Conservation (phyloP, 345 rosid genomes). For the Citrus medica region DNA sequence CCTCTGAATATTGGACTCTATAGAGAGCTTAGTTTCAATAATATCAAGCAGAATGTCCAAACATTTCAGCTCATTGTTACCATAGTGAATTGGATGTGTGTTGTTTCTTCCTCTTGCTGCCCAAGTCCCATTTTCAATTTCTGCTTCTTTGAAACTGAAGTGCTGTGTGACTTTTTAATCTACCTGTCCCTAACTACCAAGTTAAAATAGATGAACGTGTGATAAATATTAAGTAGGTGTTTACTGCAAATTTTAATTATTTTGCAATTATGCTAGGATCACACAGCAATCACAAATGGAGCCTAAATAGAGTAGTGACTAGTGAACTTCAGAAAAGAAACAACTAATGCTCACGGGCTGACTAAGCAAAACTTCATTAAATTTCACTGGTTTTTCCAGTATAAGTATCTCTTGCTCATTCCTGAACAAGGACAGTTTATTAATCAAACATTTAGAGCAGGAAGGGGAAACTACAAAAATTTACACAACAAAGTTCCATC, state of each 20-base stretch:
- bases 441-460: neutral
- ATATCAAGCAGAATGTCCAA: neutral
- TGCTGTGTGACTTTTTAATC: no score
- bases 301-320: neutral
- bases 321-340: neutral
- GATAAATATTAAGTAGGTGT: no score
- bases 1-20: neutral
- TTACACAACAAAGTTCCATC: conserved; percentile 19
- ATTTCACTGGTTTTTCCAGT: neutral
- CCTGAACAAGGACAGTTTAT: neutral
- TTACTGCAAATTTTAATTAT: no score
- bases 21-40: neutral
- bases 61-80: neutral
- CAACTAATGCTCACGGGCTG: neutral
- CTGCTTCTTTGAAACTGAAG: neutral
- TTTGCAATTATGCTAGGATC: no score
- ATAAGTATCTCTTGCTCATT: neutral
- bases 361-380: neutral
- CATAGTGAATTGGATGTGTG: neutral
- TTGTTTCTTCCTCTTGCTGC: neutral
- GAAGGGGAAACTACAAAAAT: neutral
- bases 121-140: neutral
- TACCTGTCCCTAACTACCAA: no score
- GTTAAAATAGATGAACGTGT: no score
- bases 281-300: neutral